phyloP scores from a whole-genome alignment of 345 rosid species.

The Eucalyptus lansdowneana region DNA sequence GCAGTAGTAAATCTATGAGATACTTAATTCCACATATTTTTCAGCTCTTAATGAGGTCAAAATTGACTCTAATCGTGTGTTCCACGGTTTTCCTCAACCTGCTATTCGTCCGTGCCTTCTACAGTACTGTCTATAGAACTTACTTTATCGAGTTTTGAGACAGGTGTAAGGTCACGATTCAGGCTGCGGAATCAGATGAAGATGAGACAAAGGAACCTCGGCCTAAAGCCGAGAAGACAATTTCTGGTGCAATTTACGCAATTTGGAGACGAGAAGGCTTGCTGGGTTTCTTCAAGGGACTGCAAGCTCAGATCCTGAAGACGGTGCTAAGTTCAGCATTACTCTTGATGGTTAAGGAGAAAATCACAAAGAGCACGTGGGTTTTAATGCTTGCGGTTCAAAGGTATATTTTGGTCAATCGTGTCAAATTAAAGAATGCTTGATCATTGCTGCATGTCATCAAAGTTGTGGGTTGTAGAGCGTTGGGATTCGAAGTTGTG shows the following conservation, averaged over 20 bases:
- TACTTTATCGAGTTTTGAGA: background rate
- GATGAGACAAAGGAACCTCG: conserved; percentile 13
- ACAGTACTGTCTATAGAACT: background rate
- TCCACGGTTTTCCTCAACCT: background rate
- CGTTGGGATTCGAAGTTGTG: background rate
- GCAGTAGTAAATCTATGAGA: background rate
- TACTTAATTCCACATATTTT: background rate
- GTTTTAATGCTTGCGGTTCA: conserved; percentile 54
- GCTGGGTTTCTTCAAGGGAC: conserved; percentile 79
- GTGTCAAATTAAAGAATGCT: conserved; percentile 25
- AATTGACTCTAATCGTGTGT: background rate
- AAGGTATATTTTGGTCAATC: conserved; percentile 30
- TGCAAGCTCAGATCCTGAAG: conserved; percentile 87
- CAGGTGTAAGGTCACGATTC: conserved; percentile 91
- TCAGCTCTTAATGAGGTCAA: background rate
- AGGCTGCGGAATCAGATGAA: conserved; percentile 56
- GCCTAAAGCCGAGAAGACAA: conserved; percentile 25
- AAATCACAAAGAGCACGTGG: conserved; percentile 74
- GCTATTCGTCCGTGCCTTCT: background rate
- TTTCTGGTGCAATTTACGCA: conserved; percentile 32
- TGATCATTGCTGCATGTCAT: background rate
- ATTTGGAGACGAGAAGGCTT: conserved; percentile 78
- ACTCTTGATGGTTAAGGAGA: conserved; percentile 92
- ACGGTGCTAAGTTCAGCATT: conserved; percentile 92
- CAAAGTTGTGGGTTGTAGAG: background rate